These are phyloP conservation scores for Termitomyces sp. DNA, from an alignment of 768 basidiomycete species.

Conservation along the genomic window DNA sequence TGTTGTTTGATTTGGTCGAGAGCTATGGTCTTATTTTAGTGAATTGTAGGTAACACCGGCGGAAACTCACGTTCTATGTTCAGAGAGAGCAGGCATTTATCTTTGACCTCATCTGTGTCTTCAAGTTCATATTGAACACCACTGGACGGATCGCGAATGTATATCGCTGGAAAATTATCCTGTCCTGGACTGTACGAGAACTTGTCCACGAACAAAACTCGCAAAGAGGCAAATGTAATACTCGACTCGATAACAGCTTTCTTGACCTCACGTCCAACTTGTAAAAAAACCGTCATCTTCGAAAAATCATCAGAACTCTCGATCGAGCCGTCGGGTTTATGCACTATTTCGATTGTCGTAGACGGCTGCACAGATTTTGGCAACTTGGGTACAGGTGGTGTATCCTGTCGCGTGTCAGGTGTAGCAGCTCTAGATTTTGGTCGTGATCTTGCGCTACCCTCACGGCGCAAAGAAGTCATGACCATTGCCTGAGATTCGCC, in stretches of 20 bases:
- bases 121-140: conserved; percentile 96
- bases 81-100: conserved; percentile 81
- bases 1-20: conserved; percentile 99
- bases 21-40: conserved; percentile 39
- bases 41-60: not conserved
- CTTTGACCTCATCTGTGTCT: conserved; percentile 87
- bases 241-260: conserved; percentile 70
- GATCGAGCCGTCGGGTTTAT: conserved; percentile 5
- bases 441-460: conserved; percentile 21
- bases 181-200: conserved; percentile 92
- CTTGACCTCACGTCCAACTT: conserved; percentile 87
- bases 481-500: conserved; percentile 30
- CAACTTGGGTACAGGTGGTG: conserved; percentile 42
- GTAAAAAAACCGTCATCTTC: conserved; percentile 75
- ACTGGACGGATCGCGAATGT: conserved; percentile 87
- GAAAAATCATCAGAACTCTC: conserved; percentile 22
- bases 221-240: conserved; percentile 65
- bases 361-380: conserved; percentile 38
- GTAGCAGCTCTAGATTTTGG: conserved; percentile 28
- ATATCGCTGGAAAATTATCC: conserved; percentile 93
- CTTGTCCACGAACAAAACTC: conserved; percentile 89
- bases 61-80: conserved; percentile 87
- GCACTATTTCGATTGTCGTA: conserved; percentile 8
- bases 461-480: conserved; percentile 18
- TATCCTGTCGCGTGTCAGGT: conserved; percentile 28